Evolutionary conservation across 1,284 basidiomycete species (phyloP).

Genomic region (Taiwanofungus camphoratus): DNA sequence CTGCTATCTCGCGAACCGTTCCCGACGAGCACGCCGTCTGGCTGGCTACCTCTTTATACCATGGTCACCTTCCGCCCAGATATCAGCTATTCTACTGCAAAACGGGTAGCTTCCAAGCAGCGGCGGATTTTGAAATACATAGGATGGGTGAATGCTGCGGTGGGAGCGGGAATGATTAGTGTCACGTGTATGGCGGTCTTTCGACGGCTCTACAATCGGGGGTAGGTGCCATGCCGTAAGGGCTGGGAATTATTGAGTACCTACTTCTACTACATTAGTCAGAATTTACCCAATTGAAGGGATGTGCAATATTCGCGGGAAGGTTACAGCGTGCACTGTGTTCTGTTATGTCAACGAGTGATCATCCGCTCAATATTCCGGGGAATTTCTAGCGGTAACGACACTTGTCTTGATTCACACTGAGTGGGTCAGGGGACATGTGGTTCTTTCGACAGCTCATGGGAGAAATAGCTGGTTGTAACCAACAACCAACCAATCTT

Average conservation of each 20-base stretch:
- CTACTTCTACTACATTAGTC: slow-evolving; percentile 1
- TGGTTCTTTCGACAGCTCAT: neutral
- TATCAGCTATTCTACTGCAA: slow-evolving; percentile 78
- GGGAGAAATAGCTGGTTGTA: slow-evolving; percentile 2
- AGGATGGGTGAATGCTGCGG: slow-evolving; percentile 26
- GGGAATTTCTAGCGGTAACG: neutral
- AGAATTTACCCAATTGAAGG: slow-evolving; percentile 4
- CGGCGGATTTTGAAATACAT: slow-evolving; percentile 38
- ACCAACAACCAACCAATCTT: no score
- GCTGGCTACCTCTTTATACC: slow-evolving; percentile 92
- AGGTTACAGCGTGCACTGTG: neutral
- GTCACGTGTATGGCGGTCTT: slow-evolving; percentile 33
- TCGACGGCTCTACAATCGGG: slow-evolving; percentile 30
- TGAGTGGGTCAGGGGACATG: neutral
- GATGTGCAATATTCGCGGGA: slow-evolving; percentile 3
- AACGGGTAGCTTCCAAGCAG: slow-evolving; percentile 59
- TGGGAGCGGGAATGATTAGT: slow-evolving; percentile 37
- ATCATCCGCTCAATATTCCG: slow-evolving; percentile 1
- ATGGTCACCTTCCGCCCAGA: slow-evolving; percentile 98
- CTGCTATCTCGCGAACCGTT: slow-evolving; percentile 40
- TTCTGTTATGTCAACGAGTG: slow-evolving; percentile 6
- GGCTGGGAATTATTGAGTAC: slow-evolving; percentile 6
- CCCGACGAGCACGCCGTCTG: slow-evolving; percentile 47
- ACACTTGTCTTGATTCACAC: neutral
- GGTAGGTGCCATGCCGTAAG: slow-evolving; percentile 16